Evolutionary conservation across 441 rosid species (phyloP).

Genomic region (Eruca vesicaria): DNA sequence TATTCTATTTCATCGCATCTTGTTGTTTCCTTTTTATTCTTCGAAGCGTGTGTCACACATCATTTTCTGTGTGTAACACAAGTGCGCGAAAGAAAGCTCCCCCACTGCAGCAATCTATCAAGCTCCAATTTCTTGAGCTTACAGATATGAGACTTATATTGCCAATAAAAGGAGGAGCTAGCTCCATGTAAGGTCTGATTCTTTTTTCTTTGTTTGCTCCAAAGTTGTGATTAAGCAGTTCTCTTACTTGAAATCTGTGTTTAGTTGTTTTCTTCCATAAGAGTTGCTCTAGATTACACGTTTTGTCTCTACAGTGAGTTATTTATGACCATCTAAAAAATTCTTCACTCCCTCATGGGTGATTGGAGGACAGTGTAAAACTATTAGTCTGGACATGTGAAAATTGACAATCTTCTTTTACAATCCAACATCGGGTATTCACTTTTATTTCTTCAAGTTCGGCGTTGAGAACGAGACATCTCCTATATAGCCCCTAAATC

Average conservation of each 20-base stretch:
- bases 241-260: not conserved
- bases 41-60: no score
- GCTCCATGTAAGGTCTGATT: not conserved
- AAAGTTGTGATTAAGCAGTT: not conserved
- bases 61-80: no score
- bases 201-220: not conserved
- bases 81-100: no score
- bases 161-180: not conserved
- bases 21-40: no score
- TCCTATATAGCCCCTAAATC: no score
- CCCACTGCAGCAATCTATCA: no score
- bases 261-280: not conserved
- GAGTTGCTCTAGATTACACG: not conserved
- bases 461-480: no score
- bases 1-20: no score
- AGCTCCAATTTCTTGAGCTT: no score
- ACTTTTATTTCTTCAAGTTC: not conserved
- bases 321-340: not conserved
- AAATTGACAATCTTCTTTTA: not conserved
- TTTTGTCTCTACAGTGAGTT: not conserved
- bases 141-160: no score
- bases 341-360: not conserved
- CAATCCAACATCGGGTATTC: not conserved
- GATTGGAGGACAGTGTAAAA: not conserved
- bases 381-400: not conserved